Evolutionary conservation across 2,329 filamentous ascomycete genomes (phyloP).

Genomic region (Scortechinia acanthostroma): DNA sequence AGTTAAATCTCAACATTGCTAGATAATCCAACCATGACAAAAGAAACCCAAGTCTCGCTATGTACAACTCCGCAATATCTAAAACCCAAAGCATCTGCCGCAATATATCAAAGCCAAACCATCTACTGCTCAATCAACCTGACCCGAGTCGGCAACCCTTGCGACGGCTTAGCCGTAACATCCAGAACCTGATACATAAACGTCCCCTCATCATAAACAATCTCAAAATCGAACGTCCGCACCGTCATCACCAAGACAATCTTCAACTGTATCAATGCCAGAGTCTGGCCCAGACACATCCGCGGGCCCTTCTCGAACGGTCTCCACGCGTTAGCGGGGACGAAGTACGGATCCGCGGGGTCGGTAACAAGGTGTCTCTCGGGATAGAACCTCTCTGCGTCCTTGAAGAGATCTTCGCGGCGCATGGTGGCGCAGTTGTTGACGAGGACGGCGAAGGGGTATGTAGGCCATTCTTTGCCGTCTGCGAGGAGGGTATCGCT

Average conservation of each 20-base stretch:
- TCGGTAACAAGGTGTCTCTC: not conserved
- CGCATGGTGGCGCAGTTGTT: slow-evolving; percentile 9
- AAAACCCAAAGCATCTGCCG: too few species aligned
- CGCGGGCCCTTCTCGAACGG: slow-evolving; percentile 27
- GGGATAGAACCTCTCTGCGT: slow-evolving; percentile 3
- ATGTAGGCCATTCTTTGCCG: slow-evolving; percentile 8
- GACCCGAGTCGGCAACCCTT: not conserved
- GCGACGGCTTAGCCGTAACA: not conserved
- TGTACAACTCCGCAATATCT: too few species aligned
- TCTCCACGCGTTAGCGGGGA: slow-evolving; percentile 14
- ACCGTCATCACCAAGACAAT: slow-evolving; percentile 12
- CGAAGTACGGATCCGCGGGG: not conserved
- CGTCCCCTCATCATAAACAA: not conserved
- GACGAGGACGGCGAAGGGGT: slow-evolving; percentile 8
- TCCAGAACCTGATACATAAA: slow-evolving; percentile 1
- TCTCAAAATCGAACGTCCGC: slow-evolving; percentile 12
- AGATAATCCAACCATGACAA: too few species aligned
- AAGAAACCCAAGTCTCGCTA: too few species aligned
- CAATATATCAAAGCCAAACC: too few species aligned
- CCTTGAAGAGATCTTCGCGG: slow-evolving; percentile 8
- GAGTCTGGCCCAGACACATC: slow-evolving; percentile 23
- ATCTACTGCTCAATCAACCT: too few species aligned
- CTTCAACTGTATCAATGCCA: slow-evolving; percentile 23
- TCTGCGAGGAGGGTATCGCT: slow-evolving; percentile 7
- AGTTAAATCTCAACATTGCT: too few species aligned